Conservation (phyloP, 805 yeast species). For the Nakazawaea ishiwadae region DNA sequence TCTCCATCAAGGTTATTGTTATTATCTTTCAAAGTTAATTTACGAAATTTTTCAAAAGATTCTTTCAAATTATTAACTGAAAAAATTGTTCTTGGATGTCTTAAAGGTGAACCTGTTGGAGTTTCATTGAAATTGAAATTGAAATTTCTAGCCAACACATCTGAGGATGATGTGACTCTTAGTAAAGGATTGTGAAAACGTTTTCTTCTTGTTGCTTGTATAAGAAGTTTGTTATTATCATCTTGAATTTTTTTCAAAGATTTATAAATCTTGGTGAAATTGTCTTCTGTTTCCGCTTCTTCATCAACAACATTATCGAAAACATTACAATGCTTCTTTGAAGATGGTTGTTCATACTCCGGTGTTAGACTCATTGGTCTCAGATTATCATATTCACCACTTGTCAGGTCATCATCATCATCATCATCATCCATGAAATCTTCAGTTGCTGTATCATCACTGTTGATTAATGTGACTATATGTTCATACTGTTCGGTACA, state of each 20-base stretch:
- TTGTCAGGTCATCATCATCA: background rate
- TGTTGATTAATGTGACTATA: constrained; percentile 8
- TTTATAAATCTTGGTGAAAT: constrained; percentile 5
- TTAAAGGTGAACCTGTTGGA: too few relatives aligned
- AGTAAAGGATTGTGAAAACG: constrained; percentile 12
- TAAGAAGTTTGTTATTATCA: constrained; percentile 2
- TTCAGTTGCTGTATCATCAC: background rate
- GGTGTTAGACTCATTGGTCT: background rate
- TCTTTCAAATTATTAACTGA: background rate
- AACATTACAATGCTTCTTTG: constrained; percentile 6
- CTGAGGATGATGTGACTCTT: background rate
- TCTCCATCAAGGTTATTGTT: background rate
- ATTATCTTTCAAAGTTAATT: constrained; percentile 1
- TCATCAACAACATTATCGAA: background rate
- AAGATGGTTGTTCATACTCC: constrained; percentile 1
- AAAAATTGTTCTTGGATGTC: background rate
- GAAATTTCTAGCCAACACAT: background rate
- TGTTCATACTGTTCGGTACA: constrained; percentile 12
- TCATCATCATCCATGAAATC: constrained; percentile 1
- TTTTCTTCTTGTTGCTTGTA: background rate
- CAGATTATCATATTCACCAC: constrained; percentile 3
- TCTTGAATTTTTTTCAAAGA: constrained; percentile 11
- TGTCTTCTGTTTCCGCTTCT: background rate
- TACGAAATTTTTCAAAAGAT: constrained; percentile 5
- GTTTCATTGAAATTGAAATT: constrained; percentile 3